These are phyloP conservation scores for Limonium bicolor DNA, from an alignment of 148 eudicot genomes.

Conservation along the genomic window DNA sequence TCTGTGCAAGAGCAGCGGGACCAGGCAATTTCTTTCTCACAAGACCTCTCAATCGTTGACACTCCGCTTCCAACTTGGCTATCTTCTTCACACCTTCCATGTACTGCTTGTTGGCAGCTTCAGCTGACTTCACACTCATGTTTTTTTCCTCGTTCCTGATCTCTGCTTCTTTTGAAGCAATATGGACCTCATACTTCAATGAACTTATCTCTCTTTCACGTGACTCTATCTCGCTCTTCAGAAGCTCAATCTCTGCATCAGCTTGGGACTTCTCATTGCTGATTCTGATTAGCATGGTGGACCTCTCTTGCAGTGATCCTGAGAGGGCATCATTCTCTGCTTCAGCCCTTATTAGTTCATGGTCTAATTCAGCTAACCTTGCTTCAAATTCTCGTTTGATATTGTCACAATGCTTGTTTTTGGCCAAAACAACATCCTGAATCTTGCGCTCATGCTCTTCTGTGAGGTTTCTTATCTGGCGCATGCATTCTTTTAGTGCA, in stretches of 20 bases:
- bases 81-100: conserved; percentile 80
- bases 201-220: conserved; percentile 81
- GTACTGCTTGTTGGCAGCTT: conserved; percentile 80
- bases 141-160: conserved; percentile 92
- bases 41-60: conserved; percentile 89
- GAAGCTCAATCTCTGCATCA: conserved; percentile 63
- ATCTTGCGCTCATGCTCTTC: conserved; percentile 76
- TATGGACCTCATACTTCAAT: conserved; percentile 71
- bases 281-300: conserved; percentile 61
- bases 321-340: conserved; percentile 79
- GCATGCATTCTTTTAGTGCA: conserved; percentile 93
- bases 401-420: conserved; percentile 58
- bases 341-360: conserved; percentile 52
- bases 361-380: conserved; percentile 46
- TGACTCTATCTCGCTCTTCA: conserved; percentile 66
- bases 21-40: conserved; percentile 96
- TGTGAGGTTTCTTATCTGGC: conserved; percentile 74
- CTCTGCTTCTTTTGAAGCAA: conserved; percentile 68
- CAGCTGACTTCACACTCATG: conserved; percentile 77
- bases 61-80: conserved; percentile 84
- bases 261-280: conserved; percentile 80
- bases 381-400: conserved; percentile 62
- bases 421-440: conserved; percentile 46
- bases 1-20: conserved; percentile 94
- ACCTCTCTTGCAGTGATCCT: conserved; percentile 79